A percentile compares a stretch with the other conserved stretches of the same genome.
Conservation (phyloP, 129 eudicot species). For the Flaveria sonorensis region DNA sequence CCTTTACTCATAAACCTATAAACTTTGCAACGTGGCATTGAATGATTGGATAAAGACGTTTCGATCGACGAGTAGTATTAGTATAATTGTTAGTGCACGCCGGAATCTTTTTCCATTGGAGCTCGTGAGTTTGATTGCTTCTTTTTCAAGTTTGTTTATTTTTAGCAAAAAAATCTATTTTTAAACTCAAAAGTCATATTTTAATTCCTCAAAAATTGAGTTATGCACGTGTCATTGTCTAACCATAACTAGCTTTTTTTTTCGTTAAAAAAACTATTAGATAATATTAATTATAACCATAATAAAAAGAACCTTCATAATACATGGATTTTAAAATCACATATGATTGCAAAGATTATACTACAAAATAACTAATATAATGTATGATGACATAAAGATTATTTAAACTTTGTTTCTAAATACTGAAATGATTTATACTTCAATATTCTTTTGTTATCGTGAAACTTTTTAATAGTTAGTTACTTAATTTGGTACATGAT, state of each 20-base stretch:
- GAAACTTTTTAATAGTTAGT: not conserved
- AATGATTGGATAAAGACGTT: constrained; percentile 3
- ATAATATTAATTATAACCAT: not conserved
- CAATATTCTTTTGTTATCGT: not conserved
- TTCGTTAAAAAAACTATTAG: not conserved
- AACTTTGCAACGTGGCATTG: constrained; percentile 1
- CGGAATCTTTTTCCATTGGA: constrained; percentile 42
- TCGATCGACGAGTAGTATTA: constrained; percentile 32
- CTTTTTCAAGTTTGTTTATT: constrained; percentile 41
- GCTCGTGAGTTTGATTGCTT: constrained; percentile 40
- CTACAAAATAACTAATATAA: not conserved
- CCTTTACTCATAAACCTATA: constrained; percentile 13
- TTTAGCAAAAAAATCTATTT: constrained; percentile 14
- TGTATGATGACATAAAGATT: not conserved
- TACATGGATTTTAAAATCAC: not conserved
- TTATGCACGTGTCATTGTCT: constrained; percentile 44
- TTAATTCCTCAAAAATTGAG: constrained; percentile 36
- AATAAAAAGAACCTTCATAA: not conserved
- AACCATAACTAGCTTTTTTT: not conserved
- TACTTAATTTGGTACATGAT: not conserved
- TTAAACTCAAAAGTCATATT: not conserved
- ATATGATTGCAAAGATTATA: not conserved
- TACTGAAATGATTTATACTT: not conserved
- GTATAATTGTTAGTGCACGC: constrained; percentile 45
- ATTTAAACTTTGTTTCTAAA: not conserved